These are phyloP conservation scores for Cercospora brassicicola DNA, from an alignment of 2,329 filamentous ascomycete species.

Conservation along the genomic window DNA sequence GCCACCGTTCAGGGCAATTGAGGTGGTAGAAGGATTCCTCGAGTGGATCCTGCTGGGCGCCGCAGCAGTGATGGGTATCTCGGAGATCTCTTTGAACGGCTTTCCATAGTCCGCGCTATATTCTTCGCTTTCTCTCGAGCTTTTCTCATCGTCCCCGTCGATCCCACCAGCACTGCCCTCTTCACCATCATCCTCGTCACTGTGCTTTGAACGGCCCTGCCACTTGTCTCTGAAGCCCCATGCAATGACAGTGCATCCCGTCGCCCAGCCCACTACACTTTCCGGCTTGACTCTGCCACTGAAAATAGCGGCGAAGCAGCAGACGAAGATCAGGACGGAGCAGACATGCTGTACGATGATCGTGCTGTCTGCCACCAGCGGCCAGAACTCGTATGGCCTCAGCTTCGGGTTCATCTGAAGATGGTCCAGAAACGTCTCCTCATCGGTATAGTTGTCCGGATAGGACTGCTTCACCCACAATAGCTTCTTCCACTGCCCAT, in stretches of 20 bases:
- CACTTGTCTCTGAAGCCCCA: conserved; percentile 93
- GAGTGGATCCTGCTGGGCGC: conserved; percentile 11
- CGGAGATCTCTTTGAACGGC: conserved; percentile 25
- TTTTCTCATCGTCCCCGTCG: conserved; percentile 19
- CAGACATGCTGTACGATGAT: conserved; percentile 97
- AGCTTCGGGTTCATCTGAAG: conserved; percentile 91
- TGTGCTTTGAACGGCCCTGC: conserved; percentile 70
- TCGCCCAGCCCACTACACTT: conserved; percentile 83
- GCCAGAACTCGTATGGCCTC: conserved; percentile 97
- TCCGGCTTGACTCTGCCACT: conserved; percentile 84
- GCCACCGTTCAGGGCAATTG: neutral
- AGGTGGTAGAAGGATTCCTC: conserved; percentile 1
- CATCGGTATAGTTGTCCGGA: conserved; percentile 98
- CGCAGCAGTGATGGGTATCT: conserved; percentile 6
- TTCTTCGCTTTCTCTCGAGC: conserved; percentile 26
- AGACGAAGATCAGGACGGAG: conserved; percentile 89
- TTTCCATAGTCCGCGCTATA: conserved; percentile 23
- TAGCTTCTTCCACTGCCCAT: conserved; percentile 83
- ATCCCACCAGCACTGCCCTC: conserved; percentile 5
- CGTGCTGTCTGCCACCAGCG: conserved; percentile 87
- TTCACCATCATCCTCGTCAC: conserved; percentile 36
- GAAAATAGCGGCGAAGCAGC: conserved; percentile 88
- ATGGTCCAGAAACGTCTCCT: conserved; percentile 92
- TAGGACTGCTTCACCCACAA: conserved; percentile 98
- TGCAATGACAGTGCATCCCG: conserved; percentile 75